These are phyloP conservation scores for Cytospora chrysosperma DNA, from an alignment of 2,329 filamentous ascomycete genomes.

Conservation along the genomic window DNA sequence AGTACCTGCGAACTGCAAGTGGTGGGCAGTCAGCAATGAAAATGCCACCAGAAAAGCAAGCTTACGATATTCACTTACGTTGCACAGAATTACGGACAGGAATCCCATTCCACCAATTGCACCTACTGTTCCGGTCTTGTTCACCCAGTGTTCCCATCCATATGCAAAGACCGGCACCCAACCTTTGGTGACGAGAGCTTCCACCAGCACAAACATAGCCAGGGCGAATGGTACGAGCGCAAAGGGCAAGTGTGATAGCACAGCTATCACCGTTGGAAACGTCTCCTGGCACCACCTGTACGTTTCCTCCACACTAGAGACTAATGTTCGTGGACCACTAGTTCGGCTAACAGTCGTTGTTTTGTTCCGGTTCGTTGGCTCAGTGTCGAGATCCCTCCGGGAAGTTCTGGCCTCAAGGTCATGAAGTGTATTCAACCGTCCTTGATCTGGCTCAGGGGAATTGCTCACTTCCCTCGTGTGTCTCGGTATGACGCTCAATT, in stretches of 20 bases:
- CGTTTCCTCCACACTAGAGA: conserved; percentile 44
- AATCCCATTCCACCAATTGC: conserved; percentile 73
- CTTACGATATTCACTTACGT: conserved; percentile 50
- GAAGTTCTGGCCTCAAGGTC: background rate
- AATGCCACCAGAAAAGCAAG: background rate
- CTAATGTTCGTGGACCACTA: conserved; percentile 44
- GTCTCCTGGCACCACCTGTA: conserved; percentile 66
- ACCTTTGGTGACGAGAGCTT: conserved; percentile 69
- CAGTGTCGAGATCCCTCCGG: background rate
- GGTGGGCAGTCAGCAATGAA: conserved; percentile 23
- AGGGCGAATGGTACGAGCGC: conserved; percentile 70
- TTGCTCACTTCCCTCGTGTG: background rate
- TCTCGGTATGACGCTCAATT: background rate
- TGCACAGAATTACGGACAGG: conserved; percentile 67
- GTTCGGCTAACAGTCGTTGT: background rate
- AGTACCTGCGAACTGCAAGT: conserved; percentile 66
- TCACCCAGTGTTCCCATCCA: conserved; percentile 72
- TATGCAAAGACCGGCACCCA: conserved; percentile 73
- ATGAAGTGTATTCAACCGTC: background rate
- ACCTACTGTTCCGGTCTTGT: conserved; percentile 66
- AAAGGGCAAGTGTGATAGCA: conserved; percentile 64
- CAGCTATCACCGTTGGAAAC: conserved; percentile 67
- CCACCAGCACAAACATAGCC: conserved; percentile 72
- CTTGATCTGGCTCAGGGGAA: background rate
- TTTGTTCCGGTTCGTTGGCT: background rate